Base-by-base conservation (phyloP, 2,329 filamentous ascomycete genomes). In the Trichoderma breve region DNA sequence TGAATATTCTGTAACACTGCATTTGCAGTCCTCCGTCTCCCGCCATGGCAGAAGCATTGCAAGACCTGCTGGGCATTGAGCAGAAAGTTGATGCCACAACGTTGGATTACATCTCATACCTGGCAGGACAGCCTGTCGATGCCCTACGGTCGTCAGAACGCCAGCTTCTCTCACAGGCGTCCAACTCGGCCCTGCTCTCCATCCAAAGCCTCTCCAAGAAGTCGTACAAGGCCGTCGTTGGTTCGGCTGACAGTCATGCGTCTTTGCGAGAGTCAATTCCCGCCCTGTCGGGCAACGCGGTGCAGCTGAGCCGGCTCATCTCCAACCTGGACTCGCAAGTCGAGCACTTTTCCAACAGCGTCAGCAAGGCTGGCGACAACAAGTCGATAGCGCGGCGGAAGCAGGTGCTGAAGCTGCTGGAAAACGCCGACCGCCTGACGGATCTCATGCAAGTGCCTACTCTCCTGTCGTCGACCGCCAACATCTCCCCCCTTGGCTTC, bases 371-470 rank as follows among this genome's bases (percentile, higher is more conserved):
- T 70, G 87, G 87, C 68, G 90, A 92, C 73, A 91, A 90, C 75
- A 87, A 90, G 64, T 86, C 93, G 0, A 85, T 98, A 32, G 90
- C 91, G 65, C 85, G 91, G 30, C 89, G 96, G 75, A 93, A 93
- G 77, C 91, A 92, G 78, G 92, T 93, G 0, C 88, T 98, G 78
- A 86, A 97, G 26, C 86, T 98, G 18, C 89, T 93, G 21, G 89
- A 93, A 62, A 98, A 98, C 79, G 91, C 95, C 32, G 95, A 98
- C 80, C 90, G 95, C 70, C 86, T 98, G 3, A 92, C 94, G 34
- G 95, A 98, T 80, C 91, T 98, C 36, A 89, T 99, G 72, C 95
- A 98, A 77, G 87, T 99, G 34, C 96, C 96, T 0, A 90, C 92
- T 0, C 84, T 98, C 39, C 88, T 99, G 15, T 92, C 93, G 14